Evolutionary conservation across 768 basidiomycete genomes (phyloP), one percentile per base, ranked within the genome.

Genomic region (Collybiopsis confluens): DNA sequence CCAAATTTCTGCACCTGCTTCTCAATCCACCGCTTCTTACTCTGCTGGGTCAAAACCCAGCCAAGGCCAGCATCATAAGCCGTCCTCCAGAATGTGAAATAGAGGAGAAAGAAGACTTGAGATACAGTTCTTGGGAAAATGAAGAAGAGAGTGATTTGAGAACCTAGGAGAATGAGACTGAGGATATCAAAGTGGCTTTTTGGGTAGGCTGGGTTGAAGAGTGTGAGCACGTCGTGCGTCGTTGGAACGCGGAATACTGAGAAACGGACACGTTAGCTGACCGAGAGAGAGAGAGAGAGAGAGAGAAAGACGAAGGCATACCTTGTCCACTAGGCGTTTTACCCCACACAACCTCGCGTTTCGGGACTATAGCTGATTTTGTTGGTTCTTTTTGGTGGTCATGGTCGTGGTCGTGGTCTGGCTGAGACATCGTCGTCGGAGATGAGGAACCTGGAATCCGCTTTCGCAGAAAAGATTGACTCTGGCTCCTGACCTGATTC

Each of bases 21-120:
- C 42, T 97, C 93, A 60, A 99, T 91, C 90, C 92, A 98, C 62
- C 83, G 88, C 71, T 83, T 86, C 74, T 96, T 95, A 76, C 92
- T 96, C 71, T 99, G 97, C 67, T 90, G 89, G 9, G 92, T 92
- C 54, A 99, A 75, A 10, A 98, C 81, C 86, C 89, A 97, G 0
- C 94, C 97, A 43, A 99, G 80, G 0, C 96, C 96, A 28, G 81
- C 86, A 67, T 99, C 91, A 65, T 99, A 99, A 9, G 90, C 86
- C 3, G 81, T 78, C 2, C 97, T 76, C 93, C 95, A 99, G 68
- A 98, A 91, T 9, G 84, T 84, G 64, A 99, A 98, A 69, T 95
- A 96, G 56, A 88, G 54, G 21, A 94, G 70, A 75, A 98, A 98
- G 70, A 98, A 90, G 7, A 78, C 52, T 48, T 75, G 78, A 0